phyloP scores from a whole-genome alignment of 2,329 filamentous ascomycete species.

The Geosmithia morbida region DNA sequence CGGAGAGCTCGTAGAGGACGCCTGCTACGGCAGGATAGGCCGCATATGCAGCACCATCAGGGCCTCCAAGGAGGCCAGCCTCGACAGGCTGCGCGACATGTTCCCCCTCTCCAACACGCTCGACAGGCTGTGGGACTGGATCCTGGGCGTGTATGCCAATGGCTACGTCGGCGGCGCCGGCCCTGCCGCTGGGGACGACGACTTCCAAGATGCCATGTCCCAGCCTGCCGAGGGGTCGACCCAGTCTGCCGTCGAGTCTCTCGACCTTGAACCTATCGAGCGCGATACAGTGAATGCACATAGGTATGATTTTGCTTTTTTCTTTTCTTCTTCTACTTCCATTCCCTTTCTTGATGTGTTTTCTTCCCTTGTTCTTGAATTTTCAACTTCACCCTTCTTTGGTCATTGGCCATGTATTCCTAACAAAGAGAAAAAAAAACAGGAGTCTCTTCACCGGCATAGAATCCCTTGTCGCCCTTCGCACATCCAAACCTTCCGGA shows the following conservation, averaged over 20 bases:
- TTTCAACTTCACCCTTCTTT: too few species aligned
- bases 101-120: background rate
- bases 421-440: too few species aligned
- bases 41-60: background rate
- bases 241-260: background rate
- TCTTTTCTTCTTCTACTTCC: too few species aligned
- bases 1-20: constrained; percentile 5
- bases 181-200: background rate
- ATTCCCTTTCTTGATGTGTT: too few species aligned
- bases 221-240: background rate
- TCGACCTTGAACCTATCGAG: background rate
- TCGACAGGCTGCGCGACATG: too few species aligned
- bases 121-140: constrained; percentile 6
- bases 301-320: background rate
- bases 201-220: background rate
- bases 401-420: too few species aligned
- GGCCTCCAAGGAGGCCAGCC: background rate
- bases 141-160: constrained; percentile 1
- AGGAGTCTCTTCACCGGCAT: background rate
- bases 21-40: constrained; percentile 10
- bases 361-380: too few species aligned
- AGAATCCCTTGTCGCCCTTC: background rate
- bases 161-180: background rate
- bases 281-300: background rate
- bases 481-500: background rate